Percentiles rank a stretch among this genome's conserved stretches.
phyloP scores from a whole-genome alignment of 345 rosid species.

The Syzygium aqueum region DNA sequence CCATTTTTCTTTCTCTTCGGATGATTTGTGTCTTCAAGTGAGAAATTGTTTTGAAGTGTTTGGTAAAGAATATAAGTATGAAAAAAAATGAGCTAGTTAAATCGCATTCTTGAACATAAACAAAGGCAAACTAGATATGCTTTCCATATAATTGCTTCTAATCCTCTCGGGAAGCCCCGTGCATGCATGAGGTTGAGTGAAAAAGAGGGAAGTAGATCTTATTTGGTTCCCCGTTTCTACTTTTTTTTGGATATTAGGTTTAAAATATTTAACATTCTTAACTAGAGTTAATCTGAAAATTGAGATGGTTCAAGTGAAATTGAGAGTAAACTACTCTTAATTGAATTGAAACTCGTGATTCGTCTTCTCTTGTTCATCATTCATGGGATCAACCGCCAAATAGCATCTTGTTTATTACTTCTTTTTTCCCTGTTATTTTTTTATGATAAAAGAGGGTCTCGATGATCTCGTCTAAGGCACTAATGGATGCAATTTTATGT shows the following conservation, averaged over 20 bases:
- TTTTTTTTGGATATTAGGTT: neutral
- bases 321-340: neutral
- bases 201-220: neutral
- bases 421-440: neutral
- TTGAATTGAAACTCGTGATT: neutral
- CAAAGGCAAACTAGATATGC: neutral
- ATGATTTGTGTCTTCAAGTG: neutral
- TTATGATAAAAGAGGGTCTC: neutral
- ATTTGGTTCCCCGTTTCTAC: neutral
- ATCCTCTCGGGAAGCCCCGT: neutral
- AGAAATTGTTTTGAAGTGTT: neutral
- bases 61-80: neutral
- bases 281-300: neutral
- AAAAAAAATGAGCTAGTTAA: neutral
- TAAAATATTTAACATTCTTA: neutral
- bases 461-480: neutral
- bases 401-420: neutral
- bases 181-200: neutral
- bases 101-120: neutral
- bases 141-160: neutral
- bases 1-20: neutral
- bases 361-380: neutral
- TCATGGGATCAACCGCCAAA: neutral
- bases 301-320: neutral
- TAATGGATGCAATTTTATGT: neutral